These are phyloP conservation scores for Nicotiana rustica DNA, from an alignment of 305 asterid genomes.

Conservation along the genomic window DNA sequence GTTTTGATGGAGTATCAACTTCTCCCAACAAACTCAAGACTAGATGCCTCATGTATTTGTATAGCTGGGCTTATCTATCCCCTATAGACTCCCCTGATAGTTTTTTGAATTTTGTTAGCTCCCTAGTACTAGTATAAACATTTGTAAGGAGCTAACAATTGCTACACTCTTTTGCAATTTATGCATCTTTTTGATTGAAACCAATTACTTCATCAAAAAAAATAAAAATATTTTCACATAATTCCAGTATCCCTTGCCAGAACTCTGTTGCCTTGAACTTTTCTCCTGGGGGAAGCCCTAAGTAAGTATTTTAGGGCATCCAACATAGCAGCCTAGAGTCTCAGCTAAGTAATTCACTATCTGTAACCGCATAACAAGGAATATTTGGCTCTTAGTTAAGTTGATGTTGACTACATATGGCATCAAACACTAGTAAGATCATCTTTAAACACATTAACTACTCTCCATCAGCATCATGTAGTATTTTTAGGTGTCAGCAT, in stretches of 20 bases:
- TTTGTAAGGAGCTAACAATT: too few species aligned
- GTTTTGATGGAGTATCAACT: too few species aligned
- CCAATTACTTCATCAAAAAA: too few species aligned
- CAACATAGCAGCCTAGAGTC: constrained; percentile 2
- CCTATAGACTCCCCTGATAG: too few species aligned
- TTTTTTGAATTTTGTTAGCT: too few species aligned
- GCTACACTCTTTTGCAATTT: too few species aligned
- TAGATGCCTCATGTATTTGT: too few species aligned
- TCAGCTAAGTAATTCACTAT: background rate
- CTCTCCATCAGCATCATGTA: background rate
- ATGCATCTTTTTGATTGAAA: too few species aligned
- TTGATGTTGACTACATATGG: background rate
- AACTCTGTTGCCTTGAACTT: background rate
- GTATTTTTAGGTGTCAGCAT: background rate
- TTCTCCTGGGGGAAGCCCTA: background rate
- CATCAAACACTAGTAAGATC: background rate
- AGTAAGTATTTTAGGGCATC: constrained; percentile 26
- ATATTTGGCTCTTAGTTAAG: background rate
- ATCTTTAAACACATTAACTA: background rate
- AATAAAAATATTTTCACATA: background rate
- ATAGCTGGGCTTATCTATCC: too few species aligned
- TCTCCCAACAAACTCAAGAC: too few species aligned
- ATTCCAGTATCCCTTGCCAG: background rate
- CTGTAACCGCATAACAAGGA: background rate
- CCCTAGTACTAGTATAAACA: too few species aligned